Base-by-base conservation (phyloP, 2,329 filamentous ascomycete species). In the Cladosporium oxysporum region DNA sequence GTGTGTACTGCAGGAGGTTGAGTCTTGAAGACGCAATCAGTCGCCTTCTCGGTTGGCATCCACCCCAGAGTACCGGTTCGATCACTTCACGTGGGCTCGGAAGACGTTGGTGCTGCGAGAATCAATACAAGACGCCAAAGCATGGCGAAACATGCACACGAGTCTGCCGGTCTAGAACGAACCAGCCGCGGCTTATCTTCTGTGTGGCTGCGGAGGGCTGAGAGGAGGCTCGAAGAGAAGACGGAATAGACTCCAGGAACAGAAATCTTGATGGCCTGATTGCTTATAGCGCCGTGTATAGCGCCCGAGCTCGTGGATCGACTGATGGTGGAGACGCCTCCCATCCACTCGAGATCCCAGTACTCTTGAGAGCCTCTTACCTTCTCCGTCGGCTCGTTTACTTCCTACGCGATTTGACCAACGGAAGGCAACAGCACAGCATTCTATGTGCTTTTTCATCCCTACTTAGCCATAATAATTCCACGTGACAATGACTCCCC, bases 361-460 rank as follows among this genome's bases (percentile, higher is more conserved):
- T 55, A 29, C 52, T 29, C 52, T 55, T 55, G 52, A 55, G 41
- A 10, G 23, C 21, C 14, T 58, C 33, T 26, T 41, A 11, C 29
- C 55, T n/a, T 58, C n/a, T 58, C 14, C 55, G 23, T 58, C 55
- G 55, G 55, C 55, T 58, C 55, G 33, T 58, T 58, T 58, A 5
- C 10, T 58, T 26, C 55, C 55, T 58, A 58, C 4, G 23, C 55
- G 26, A 23, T 58, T 58, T 28, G 31, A 18, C 49, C 28, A 52
- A 18, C 23, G 23, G 23, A 52, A 28, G 14, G 7, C 49, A 10
- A 26, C 26, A 23, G 35, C 6, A 7, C 37, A 44, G 7, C 18
- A n/a, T 18, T 16, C 16, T n/a, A n/a, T n/a, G 41, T 12, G 41
- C 18, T 11, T n/a, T 14, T 3, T 3, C 14, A 16, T 35, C 33